Base-by-base conservation (phyloP, 176 grass and related monocot species). In the Raddia distichophylla region DNA sequence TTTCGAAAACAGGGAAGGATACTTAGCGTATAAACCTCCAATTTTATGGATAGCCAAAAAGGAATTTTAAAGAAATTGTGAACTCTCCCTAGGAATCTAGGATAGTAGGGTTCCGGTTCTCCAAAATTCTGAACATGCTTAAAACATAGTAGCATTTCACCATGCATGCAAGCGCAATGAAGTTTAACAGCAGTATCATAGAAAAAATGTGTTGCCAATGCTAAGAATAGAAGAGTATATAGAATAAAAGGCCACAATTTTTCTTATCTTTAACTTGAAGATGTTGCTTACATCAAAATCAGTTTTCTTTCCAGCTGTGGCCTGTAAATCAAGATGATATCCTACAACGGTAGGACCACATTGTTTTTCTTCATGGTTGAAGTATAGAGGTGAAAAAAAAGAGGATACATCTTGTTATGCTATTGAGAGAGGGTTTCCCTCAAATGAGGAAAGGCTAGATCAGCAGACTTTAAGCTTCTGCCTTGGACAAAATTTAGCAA, bases 401-500 rank as follows among this genome's bases (percentile, higher is more conserved):
- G 32, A 34, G 53, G 10, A 34, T 54, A 69, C 20, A 69, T 62
- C 13, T 57, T 66, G 76, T 51, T 67, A 88, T 70, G 37, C 63
- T 58, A 49, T 69, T 58, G 5, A 45, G 66, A 59, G 22, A 35
- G 57, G 32, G 35, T 80, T 40, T 69, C 60, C 55, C 55, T 69
- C 20, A 18, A 64, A 37, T 10, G 5, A 33, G 35, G 54, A 71
- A 60, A 47, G 1, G 20, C 37, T 32, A 60, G 52, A 56, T 9
- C 32, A 74, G 59, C 27, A 73, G 43, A 7, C 33, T 60, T 57
- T 33, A 51, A 54, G 69, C 62, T 74, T 83, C 69, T 71, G 75
- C 75, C 66, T 75, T 76, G 45, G 61, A 68, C 42, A 69, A 76
- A 81, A 54, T 71, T 43, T 58, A 32, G 64, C 15, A 86, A 53